A percentile compares a stretch with the other conserved stretches of the same genome.
Evolutionary conservation across 768 basidiomycete species (phyloP).

Genomic region (Lactifluus echinatus): DNA sequence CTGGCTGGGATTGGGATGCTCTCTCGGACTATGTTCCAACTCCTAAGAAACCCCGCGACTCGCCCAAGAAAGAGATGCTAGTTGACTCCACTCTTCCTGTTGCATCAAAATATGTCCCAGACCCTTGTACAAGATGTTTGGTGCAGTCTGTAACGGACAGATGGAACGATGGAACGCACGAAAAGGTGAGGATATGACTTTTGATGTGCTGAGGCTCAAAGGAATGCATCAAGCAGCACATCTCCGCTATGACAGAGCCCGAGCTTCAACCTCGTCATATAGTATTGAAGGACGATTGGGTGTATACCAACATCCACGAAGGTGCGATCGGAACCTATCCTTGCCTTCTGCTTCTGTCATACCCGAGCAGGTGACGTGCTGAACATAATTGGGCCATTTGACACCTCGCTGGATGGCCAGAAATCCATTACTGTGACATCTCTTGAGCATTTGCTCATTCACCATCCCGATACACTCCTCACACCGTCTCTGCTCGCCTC

Average conservation of each 20-base stretch:
- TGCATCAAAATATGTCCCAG: constrained; percentile 8
- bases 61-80: not conserved
- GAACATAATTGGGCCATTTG: constrained; percentile 58
- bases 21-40: constrained; percentile 21
- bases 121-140: constrained; percentile 13
- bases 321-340: constrained; percentile 33
- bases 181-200: constrained; percentile 12
- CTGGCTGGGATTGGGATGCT: constrained; percentile 20
- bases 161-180: not conserved
- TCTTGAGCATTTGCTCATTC: constrained; percentile 63
- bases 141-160: constrained; percentile 1
- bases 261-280: constrained; percentile 38
- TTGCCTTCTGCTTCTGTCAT: not conserved
- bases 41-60: constrained; percentile 11
- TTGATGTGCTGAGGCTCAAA: not conserved
- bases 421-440: constrained; percentile 49
- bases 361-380: constrained; percentile 59
- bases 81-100: not conserved
- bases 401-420: constrained; percentile 21
- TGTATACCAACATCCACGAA: constrained; percentile 45
- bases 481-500: constrained; percentile 86
- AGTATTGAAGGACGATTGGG: constrained; percentile 73
- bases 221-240: constrained; percentile 30
- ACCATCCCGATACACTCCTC: constrained; percentile 86
- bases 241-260: constrained; percentile 41